These are phyloP conservation scores for Physcia stellaris DNA, from an alignment of 495 filamentous ascomycete genomes.

Conservation along the genomic window DNA sequence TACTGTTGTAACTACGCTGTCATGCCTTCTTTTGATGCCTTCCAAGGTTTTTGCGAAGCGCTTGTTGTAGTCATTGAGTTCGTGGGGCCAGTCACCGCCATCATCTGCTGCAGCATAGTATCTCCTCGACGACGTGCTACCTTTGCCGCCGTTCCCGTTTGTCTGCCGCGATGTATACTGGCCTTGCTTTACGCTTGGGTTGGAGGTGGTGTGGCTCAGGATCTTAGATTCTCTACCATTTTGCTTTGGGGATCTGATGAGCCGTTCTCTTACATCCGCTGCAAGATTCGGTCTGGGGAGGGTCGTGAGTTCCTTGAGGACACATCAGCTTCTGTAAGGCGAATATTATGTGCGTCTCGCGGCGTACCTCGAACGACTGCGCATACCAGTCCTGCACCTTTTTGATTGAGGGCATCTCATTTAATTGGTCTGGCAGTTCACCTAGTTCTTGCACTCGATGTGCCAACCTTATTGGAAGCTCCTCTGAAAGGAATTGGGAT, in stretches of 20 bases:
- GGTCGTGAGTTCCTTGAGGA: slow-evolving; percentile 73
- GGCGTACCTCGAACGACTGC: slow-evolving; percentile 95
- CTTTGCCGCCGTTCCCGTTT: slow-evolving; percentile 35
- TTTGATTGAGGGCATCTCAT: slow-evolving; percentile 94
- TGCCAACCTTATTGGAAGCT: slow-evolving; percentile 90
- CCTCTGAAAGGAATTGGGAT: slow-evolving; percentile 95
- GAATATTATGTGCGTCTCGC: too few relatives aligned
- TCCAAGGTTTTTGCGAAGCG: slow-evolving; percentile 74
- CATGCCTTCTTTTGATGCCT: slow-evolving; percentile 88
- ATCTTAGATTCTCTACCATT: slow-evolving; percentile 47
- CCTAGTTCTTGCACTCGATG: slow-evolving; percentile 90
- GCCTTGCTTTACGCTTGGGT: slow-evolving; percentile 77
- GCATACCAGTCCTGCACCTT: slow-evolving; percentile 97
- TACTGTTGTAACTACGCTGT: slow-evolving; percentile 87
- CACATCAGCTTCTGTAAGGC: too few relatives aligned
- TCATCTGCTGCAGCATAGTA: slow-evolving; percentile 92
- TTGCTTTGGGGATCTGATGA: slow-evolving; percentile 57
- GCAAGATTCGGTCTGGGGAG: slow-evolving; percentile 64
- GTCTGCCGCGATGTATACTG: slow-evolving; percentile 59
- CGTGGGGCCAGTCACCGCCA: slow-evolving; percentile 80
- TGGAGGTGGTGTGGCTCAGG: slow-evolving; percentile 69
- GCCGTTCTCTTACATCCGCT: slow-evolving; percentile 61
- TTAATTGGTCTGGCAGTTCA: slow-evolving; percentile 89
- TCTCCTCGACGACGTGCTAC: slow-evolving; percentile 44
- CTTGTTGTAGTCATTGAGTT: slow-evolving; percentile 86